A percentile compares a stretch with the other conserved stretches of the same genome.
Conservation (phyloP, 202 grass and related monocot genomes). For the Cymbopogon flexuosus region DNA sequence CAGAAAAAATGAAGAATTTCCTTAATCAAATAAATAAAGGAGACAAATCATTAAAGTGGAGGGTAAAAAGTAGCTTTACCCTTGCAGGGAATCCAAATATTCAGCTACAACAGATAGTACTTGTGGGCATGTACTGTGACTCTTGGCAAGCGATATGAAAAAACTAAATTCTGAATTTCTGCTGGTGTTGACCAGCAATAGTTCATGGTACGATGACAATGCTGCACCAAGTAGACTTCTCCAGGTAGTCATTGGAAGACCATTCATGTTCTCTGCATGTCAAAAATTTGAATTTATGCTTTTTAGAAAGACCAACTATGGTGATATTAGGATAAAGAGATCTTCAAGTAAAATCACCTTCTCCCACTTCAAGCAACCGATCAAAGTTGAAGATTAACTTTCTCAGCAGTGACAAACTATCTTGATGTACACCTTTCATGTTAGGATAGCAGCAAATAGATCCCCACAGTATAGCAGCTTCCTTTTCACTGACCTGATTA, state of each 20-base stretch:
- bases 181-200: constrained; percentile 29
- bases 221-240: constrained; percentile 70
- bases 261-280: constrained; percentile 52
- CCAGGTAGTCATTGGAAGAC: constrained; percentile 69
- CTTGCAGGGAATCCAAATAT: constrained; percentile 58
- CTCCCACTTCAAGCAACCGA: constrained; percentile 50
- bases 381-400: constrained; percentile 62
- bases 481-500: constrained; percentile 46
- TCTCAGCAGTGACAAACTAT: constrained; percentile 44
- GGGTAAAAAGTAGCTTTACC: constrained; percentile 38
- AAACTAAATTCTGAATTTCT: constrained; percentile 47
- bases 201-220: constrained; percentile 57
- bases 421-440: constrained; percentile 41
- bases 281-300: constrained; percentile 2
- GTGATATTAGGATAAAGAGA: constrained; percentile 8
- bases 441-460: constrained; percentile 65
- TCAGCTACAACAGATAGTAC: constrained; percentile 77
- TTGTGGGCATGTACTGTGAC: constrained; percentile 61
- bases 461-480: constrained; percentile 75
- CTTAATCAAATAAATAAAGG: constrained; percentile 11
- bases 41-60: neutral
- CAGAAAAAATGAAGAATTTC: constrained; percentile 29
- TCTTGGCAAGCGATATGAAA: constrained; percentile 67
- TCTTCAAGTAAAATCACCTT: constrained; percentile 45
- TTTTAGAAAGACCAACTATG: constrained; percentile 19